phyloP scores from a whole-genome alignment of 331 rosid genomes.

The Cucumis variabilis region DNA sequence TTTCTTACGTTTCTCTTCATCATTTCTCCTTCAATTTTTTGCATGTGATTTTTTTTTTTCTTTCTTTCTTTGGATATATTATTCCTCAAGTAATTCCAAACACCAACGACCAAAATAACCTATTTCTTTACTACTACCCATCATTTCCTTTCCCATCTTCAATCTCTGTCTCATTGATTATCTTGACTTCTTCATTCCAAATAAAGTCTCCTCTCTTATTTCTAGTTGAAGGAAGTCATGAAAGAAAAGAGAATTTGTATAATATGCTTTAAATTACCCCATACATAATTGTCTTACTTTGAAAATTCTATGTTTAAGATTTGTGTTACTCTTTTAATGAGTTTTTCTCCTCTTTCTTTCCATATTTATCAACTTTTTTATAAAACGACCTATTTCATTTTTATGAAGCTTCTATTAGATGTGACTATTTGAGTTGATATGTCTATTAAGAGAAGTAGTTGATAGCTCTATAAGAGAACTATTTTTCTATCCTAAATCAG shows the following conservation, averaged over 20 bases:
- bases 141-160: neutral
- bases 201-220: neutral
- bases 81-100: neutral
- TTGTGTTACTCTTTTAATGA: too few relatives aligned
- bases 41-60: neutral
- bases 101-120: neutral
- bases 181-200: neutral
- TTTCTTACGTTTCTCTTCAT: neutral
- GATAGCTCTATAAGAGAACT: too few relatives aligned
- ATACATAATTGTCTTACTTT: neutral
- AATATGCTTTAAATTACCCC: neutral
- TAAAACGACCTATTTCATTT: too few relatives aligned
- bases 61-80: neutral
- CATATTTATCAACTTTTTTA: too few relatives aligned
- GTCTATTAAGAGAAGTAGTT: too few relatives aligned
- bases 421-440: too few relatives aligned
- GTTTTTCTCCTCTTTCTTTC: too few relatives aligned
- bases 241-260: neutral
- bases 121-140: neutral
- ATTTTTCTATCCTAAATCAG: too few relatives aligned
- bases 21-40: neutral
- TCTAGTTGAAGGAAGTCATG: too few relatives aligned
- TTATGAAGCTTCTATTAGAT: too few relatives aligned
- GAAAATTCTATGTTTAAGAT: too few relatives aligned
- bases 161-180: too few relatives aligned